Evolutionary conservation across 2,329 filamentous ascomycete genomes (phyloP).

Genomic region (Dryadomyces sulphureus): DNA sequence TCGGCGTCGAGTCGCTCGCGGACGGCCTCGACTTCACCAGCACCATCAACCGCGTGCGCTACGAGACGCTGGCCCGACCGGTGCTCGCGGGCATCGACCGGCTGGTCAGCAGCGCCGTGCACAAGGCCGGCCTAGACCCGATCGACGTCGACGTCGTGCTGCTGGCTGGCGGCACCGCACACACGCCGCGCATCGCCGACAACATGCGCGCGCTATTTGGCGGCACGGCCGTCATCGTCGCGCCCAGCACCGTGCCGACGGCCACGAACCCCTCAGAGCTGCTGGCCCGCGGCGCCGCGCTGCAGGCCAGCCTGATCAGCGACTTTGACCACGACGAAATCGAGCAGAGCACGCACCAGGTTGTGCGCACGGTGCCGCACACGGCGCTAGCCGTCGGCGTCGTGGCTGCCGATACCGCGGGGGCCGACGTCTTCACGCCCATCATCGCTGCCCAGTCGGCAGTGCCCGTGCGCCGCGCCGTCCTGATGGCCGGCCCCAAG

Average conservation of each 20-base stretch:
- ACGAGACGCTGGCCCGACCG: conserved; percentile 77
- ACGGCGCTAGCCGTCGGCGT: conserved; percentile 80
- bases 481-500: conserved; percentile 62
- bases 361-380: conserved; percentile 88
- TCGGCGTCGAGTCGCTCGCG: conserved; percentile 82
- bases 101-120: conserved; percentile 68
- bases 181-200: conserved; percentile 83
- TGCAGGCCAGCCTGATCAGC: conserved; percentile 86
- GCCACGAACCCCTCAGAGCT: conserved; percentile 93
- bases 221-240: conserved; percentile 59
- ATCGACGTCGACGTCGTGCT: conserved; percentile 93
- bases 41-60: conserved; percentile 85
- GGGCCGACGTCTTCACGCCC: conserved; percentile 61
- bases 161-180: conserved; percentile 77
- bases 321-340: conserved; percentile 92
- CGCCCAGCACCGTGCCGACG: conserved; percentile 61
- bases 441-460: conserved; percentile 78
- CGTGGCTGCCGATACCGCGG: conserved; percentile 50
- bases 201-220: conserved; percentile 73
- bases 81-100: conserved; percentile 79
- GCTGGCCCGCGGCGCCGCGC: conserved; percentile 74
- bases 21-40: conserved; percentile 84
- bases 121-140: conserved; percentile 85
- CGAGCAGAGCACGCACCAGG: conserved; percentile 87
- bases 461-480: conserved; percentile 72